phyloP scores from a whole-genome alignment of 805 yeast genomes.

The Yamadazyma philogaea region DNA sequence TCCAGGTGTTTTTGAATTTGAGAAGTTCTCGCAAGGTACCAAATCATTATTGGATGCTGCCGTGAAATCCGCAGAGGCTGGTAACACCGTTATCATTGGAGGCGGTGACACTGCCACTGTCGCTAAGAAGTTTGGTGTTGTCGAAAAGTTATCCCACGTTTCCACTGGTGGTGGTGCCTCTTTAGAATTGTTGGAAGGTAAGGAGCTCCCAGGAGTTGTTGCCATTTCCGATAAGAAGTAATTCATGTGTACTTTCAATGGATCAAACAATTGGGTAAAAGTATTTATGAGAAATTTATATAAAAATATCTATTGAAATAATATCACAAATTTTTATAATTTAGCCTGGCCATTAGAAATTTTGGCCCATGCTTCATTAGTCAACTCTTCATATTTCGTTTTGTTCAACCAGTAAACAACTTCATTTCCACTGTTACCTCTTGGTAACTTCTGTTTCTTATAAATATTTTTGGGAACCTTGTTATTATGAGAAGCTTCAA shows the following conservation, averaged over 20 bases:
- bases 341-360: constrained; percentile 39
- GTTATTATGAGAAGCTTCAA: constrained; percentile 74
- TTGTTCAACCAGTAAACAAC: constrained; percentile 67
- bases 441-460: constrained; percentile 66
- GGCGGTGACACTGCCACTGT: constrained; percentile 99
- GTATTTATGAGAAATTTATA: not conserved
- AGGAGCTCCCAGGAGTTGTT: constrained; percentile 95
- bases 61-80: constrained; percentile 79
- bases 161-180: constrained; percentile 99
- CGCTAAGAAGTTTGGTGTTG: constrained; percentile 96
- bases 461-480: constrained; percentile 71
- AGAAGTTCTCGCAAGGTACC: constrained; percentile 87
- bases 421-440: constrained; percentile 59
- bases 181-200: constrained; percentile 97
- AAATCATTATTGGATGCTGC: constrained; percentile 85
- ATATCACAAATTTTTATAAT: constrained; percentile 19
- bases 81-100: constrained; percentile 95
- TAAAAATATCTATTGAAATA: not conserved
- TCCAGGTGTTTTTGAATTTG: constrained; percentile 99
- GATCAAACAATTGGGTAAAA: not conserved
- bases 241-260: not conserved
- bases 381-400: constrained; percentile 54
- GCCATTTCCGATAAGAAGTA: constrained; percentile 73
- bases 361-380: constrained; percentile 52
- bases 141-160: constrained; percentile 94